phyloP scores from a whole-genome alignment of 208 protist genomes.

The Trichomonas gallinae region DNA sequence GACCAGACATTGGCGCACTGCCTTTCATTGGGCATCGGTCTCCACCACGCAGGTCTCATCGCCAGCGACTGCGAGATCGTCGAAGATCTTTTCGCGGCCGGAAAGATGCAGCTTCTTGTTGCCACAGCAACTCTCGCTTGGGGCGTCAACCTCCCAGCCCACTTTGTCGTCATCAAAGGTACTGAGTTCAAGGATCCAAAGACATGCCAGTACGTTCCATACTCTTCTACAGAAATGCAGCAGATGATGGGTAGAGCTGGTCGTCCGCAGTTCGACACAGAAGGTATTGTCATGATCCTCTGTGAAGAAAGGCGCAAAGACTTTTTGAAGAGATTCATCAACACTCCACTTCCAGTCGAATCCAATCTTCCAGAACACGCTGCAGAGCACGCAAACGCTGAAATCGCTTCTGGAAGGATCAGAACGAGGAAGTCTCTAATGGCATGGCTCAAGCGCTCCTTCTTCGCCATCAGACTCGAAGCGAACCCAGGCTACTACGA shows the following conservation, averaged over 20 bases:
- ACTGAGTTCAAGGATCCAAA: conserved; percentile 97
- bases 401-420: conserved; percentile 67
- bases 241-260: conserved; percentile 98
- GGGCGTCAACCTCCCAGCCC: conserved; percentile 98
- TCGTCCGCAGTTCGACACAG: conserved; percentile 59
- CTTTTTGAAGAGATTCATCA: conserved; percentile 86
- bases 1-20: conserved; percentile 55
- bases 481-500: conserved; percentile 21
- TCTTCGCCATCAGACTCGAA: neutral
- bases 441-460: neutral
- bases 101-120: conserved; percentile 52
- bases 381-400: conserved; percentile 95
- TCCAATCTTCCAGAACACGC: conserved; percentile 72
- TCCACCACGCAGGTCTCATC: conserved; percentile 90
- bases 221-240: conserved; percentile 94
- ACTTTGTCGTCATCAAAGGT: conserved; percentile 99
- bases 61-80: conserved; percentile 56
- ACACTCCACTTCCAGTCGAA: conserved; percentile 93
- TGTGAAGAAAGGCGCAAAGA: conserved; percentile 90
- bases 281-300: conserved; percentile 69
- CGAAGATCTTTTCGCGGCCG: neutral
- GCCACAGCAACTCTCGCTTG: conserved; percentile 99
- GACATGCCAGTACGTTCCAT: conserved; percentile 86
- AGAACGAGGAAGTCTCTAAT: neutral
- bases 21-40: conserved; percentile 91